These are phyloP conservation scores for Cryptococcus hybrid DNA, from an alignment of 1,284 basidiomycete genomes.

Conservation along the genomic window DNA sequence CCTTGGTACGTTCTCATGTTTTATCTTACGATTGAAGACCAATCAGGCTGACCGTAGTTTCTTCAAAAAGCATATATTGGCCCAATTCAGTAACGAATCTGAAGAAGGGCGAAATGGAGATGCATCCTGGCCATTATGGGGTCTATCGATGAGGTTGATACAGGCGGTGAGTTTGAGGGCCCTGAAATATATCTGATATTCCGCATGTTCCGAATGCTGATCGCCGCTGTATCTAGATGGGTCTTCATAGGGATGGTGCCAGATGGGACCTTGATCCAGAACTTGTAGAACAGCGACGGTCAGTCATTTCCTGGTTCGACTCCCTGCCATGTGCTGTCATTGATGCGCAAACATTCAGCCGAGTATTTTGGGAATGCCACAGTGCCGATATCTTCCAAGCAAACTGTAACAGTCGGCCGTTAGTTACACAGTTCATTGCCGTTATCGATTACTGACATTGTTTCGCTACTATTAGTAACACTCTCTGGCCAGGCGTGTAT, in stretches of 20 bases:
- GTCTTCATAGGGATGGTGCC: constrained; percentile 42
- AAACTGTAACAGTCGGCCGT: constrained; percentile 35
- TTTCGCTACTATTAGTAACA: too few relatives aligned
- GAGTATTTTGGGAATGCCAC: constrained; percentile 35
- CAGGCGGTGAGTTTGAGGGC: constrained; percentile 23
- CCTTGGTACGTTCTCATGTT: constrained; percentile 9
- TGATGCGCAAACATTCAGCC: constrained; percentile 6
- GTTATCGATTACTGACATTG: too few relatives aligned
- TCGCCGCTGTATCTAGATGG: constrained; percentile 28
- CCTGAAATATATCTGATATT: background rate
- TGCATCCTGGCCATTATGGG: constrained; percentile 41
- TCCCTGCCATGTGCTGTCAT: background rate
- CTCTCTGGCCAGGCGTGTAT: too few relatives aligned
- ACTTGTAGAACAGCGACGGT: constrained; percentile 34
- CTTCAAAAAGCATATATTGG: constrained; percentile 14
- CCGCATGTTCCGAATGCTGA: background rate
- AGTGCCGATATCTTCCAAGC: constrained; percentile 31
- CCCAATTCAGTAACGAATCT: constrained; percentile 23
- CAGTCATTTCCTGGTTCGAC: background rate
- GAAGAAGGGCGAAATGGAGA: constrained; percentile 38
- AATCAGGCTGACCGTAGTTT: constrained; percentile 1
- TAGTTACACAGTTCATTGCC: constrained; percentile 27
- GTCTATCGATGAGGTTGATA: constrained; percentile 34
- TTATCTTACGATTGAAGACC: background rate
- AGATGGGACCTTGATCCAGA: constrained; percentile 38